Evolutionary conservation across 305 asterid species (phyloP).

Genomic region (Withania somnifera): DNA sequence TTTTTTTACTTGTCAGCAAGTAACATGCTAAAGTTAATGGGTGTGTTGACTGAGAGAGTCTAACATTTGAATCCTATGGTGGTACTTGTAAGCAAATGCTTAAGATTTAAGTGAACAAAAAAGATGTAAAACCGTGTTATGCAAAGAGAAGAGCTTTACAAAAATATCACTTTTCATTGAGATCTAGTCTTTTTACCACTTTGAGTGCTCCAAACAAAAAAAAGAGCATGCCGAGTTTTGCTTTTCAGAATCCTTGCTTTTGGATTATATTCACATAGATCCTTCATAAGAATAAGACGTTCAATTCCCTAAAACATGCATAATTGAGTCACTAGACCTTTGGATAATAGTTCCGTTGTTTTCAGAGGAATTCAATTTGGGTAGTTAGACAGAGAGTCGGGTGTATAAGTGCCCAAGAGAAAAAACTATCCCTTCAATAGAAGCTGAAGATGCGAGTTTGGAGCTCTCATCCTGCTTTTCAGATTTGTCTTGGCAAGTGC

Average conservation of each 20-base stretch:
- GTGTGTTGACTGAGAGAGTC: not conserved
- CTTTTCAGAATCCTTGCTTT: not conserved
- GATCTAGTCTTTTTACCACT: not conserved
- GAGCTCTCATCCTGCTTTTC: not conserved
- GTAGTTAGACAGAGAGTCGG: not conserved
- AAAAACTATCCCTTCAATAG: not conserved
- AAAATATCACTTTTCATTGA: not conserved
- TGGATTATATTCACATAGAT: not conserved
- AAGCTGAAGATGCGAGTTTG: not conserved
- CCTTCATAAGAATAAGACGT: not conserved
- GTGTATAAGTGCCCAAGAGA: not conserved
- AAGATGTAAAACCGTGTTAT: not conserved
- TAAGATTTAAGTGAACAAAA: not conserved
- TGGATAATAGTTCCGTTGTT: not conserved
- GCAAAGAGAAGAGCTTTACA: not conserved
- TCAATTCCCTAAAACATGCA: not conserved
- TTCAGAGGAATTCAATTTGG: not conserved
- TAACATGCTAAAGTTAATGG: slow-evolving; percentile 1
- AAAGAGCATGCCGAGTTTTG: not conserved
- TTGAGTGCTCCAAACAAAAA: not conserved
- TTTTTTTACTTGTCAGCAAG: not conserved
- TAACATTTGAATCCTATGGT: not conserved
- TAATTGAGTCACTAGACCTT: not conserved
- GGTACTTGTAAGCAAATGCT: not conserved
- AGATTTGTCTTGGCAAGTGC: not conserved